phyloP scores from a whole-genome alignment of 352 stramenopile genomes.

The Phytophthora europaea region DNA sequence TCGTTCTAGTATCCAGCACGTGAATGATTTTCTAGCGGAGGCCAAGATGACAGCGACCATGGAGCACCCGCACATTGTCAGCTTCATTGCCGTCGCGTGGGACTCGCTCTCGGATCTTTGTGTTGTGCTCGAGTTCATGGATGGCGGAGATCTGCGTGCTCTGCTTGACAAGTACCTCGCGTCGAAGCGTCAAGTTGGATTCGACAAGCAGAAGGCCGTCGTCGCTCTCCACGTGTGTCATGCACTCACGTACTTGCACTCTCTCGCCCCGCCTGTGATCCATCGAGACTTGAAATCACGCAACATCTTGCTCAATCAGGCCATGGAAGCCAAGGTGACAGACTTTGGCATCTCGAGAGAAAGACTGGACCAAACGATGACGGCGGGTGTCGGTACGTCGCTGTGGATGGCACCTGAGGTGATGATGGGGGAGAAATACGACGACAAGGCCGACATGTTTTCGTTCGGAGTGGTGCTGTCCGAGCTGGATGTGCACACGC shows the following conservation, averaged over 20 bases:
- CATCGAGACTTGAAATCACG: conserved; percentile 65
- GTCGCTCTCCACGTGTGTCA: conserved; percentile 42
- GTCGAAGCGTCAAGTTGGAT: conserved; percentile 22
- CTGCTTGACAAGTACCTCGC: conserved; percentile 33
- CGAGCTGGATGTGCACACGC: conserved; percentile 28
- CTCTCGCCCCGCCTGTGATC: conserved; percentile 25
- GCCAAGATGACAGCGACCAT: conserved; percentile 54
- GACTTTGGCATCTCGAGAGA: background rate
- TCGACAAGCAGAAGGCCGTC: conserved; percentile 38
- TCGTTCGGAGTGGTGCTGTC: background rate
- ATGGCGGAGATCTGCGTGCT: conserved; percentile 41
- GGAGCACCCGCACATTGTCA: conserved; percentile 62
- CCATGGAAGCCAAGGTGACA: background rate
- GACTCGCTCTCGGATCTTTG: conserved; percentile 46
- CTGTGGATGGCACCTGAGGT: background rate
- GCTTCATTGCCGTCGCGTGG: conserved; percentile 67
- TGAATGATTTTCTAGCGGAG: conserved; percentile 52
- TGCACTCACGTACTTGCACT: conserved; percentile 26
- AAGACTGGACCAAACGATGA: background rate
- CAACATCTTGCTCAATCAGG: conserved; percentile 43
- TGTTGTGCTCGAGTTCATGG: conserved; percentile 53
- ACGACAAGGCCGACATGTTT: background rate
- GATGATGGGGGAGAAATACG: background rate
- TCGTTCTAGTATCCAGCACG: conserved; percentile 28
- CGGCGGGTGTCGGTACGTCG: background rate